A percentile compares a stretch with the other conserved stretches of the same genome.
These are phyloP conservation scores for Globisporangium yorkense DNA, from an alignment of 352 stramenopile genomes.

Conservation along the genomic window DNA sequence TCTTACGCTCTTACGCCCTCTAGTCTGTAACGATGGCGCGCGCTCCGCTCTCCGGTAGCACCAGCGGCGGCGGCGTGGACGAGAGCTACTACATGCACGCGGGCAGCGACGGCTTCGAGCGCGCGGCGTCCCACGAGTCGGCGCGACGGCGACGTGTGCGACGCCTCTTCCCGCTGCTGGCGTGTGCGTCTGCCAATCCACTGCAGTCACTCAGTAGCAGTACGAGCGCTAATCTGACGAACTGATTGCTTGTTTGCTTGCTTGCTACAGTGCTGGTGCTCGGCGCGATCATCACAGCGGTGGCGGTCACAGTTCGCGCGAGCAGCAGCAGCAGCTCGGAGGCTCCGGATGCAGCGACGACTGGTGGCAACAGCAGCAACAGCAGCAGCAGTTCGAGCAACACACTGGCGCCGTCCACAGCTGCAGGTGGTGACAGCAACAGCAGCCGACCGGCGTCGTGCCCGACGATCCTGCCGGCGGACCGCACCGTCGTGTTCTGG, in stretches of 20 bases:
- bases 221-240: neutral
- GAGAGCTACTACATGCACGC: slow-evolving; percentile 21
- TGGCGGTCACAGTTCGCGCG: slow-evolving; percentile 24
- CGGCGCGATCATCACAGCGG: slow-evolving; percentile 28
- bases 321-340: slow-evolving; percentile 15
- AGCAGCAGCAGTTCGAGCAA: slow-evolving; percentile 4
- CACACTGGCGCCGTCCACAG: neutral
- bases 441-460: slow-evolving; percentile 16
- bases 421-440: neutral
- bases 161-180: slow-evolving; percentile 12
- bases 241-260: neutral
- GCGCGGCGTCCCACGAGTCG: slow-evolving; percentile 7
- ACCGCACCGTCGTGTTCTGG: slow-evolving; percentile 76
- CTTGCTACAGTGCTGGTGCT: slow-evolving; percentile 24
- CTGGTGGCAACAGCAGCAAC: slow-evolving; percentile 3
- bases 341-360: neutral
- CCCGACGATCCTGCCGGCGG: slow-evolving; percentile 25
- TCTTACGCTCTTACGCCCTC: no score
- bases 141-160: slow-evolving; percentile 5
- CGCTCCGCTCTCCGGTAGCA: slow-evolving; percentile 2
- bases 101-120: slow-evolving; percentile 11
- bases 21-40: neutral
- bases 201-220: no score
- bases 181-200: neutral
- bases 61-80: slow-evolving; percentile 1